Conservation (phyloP, 2,329 filamentous ascomycete genomes). For the Ophiostoma angusticollis region DNA sequence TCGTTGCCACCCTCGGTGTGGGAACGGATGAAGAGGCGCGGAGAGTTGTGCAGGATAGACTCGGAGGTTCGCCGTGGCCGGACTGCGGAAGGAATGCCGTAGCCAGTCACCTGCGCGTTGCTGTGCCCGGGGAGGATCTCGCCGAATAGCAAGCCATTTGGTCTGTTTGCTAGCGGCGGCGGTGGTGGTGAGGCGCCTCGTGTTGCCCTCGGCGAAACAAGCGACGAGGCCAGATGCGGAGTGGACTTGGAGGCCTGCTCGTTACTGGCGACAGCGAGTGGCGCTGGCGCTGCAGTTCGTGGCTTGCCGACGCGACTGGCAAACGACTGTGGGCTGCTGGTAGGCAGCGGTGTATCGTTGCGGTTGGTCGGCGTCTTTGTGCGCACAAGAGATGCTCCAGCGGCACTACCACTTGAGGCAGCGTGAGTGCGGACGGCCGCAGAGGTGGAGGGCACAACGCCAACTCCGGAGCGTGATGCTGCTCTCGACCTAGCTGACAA, state of each 20-base stretch:
- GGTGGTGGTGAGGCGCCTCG: conserved; percentile 16
- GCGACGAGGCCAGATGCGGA: conserved; percentile 28
- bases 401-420: not conserved
- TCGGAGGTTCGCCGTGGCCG: conserved; percentile 55
- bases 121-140: conserved; percentile 54
- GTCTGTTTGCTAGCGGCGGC: conserved; percentile 19
- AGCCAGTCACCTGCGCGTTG: conserved; percentile 39
- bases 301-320: conserved; percentile 44
- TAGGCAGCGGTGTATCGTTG: not conserved
- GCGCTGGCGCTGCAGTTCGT: conserved; percentile 19
- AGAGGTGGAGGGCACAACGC: not conserved
- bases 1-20: conserved; percentile 43
- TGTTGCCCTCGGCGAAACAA: conserved; percentile 14
- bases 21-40: conserved; percentile 30
- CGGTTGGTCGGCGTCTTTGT: conserved; percentile 3
- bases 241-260: conserved; percentile 30
- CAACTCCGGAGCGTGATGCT: not conserved
- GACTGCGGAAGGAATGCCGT: conserved; percentile 41
- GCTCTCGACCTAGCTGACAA: not conserved
- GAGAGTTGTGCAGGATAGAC: conserved; percentile 47
- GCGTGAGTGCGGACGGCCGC: not conserved
- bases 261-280: conserved; percentile 21
- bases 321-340: conserved; percentile 13
- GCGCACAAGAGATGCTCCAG: conserved; percentile 17
- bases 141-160: conserved; percentile 55